Percentiles rank a stretch among this genome's conserved stretches.
These are phyloP conservation scores for Fusarium sp. DNA, from an alignment of 2,329 filamentous ascomycete species.

Conservation along the genomic window DNA sequence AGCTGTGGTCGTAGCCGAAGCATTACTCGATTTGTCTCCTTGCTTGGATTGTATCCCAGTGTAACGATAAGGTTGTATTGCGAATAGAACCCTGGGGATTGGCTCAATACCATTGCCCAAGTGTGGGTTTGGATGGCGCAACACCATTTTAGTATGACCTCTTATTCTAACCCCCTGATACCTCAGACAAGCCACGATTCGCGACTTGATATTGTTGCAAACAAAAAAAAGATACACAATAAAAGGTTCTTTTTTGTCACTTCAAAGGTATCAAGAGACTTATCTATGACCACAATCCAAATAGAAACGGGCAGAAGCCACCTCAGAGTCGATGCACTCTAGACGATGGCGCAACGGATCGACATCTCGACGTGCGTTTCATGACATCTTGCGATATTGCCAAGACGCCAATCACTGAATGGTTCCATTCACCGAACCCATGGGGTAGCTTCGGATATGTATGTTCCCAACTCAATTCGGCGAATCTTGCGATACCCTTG, in stretches of 20 bases:
- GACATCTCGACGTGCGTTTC: not conserved
- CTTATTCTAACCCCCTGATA: not conserved
- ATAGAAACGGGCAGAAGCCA: not conserved
- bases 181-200: not conserved
- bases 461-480: not conserved
- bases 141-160: slow-evolving; percentile 13
- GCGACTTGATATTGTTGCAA: no score
- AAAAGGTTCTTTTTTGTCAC: not conserved
- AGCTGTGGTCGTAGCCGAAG: not conserved
- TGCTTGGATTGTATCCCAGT: not conserved
- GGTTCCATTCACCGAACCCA: not conserved
- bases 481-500: not conserved
- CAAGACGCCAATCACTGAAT: not conserved
- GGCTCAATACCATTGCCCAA: not conserved
- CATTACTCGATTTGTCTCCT: not conserved
- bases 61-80: not conserved
- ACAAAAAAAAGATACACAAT: not conserved
- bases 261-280: no score
- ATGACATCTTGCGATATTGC: slow-evolving; percentile 3
- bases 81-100: slow-evolving; percentile 1
- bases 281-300: no score
- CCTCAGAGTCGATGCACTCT: not conserved
- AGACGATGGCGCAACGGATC: slow-evolving; percentile 9
- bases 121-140: slow-evolving; percentile 2
- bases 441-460: not conserved